A percentile compares a stretch with the other conserved stretches of the same genome.
Conservation (phyloP, 495 filamentous ascomycete species). For the Penicillium chermesinum region DNA sequence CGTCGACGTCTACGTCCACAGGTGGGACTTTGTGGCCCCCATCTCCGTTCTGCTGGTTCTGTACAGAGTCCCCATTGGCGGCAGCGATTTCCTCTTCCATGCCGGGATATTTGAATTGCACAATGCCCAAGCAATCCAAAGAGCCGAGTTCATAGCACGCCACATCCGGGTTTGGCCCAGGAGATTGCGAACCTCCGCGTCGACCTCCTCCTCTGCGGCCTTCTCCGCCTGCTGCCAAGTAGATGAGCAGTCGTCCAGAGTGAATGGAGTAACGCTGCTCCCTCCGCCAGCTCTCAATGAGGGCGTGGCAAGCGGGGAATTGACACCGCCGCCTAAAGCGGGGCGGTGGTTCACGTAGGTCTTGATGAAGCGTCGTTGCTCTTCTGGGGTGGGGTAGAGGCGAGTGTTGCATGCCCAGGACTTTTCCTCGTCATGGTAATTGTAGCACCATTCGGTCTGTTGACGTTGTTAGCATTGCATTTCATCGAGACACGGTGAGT, state of each 20-base stretch:
- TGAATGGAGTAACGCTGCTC: slow-evolving; percentile 30
- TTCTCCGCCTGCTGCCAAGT: slow-evolving; percentile 48
- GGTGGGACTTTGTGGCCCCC: slow-evolving; percentile 9
- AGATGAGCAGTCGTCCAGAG: slow-evolving; percentile 27
- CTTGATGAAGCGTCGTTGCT: slow-evolving; percentile 78
- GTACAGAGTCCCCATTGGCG: slow-evolving; percentile 3
- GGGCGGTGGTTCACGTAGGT: slow-evolving; percentile 81
- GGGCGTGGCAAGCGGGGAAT: slow-evolving; percentile 52
- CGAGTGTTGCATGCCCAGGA: slow-evolving; percentile 63
- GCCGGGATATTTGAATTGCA: slow-evolving; percentile 82
- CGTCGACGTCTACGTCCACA: slow-evolving; percentile 25
- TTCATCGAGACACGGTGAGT: neutral
- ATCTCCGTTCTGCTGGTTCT: slow-evolving; percentile 10
- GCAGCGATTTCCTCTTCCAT: slow-evolving; percentile 38
- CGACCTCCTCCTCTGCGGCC: slow-evolving; percentile 51
- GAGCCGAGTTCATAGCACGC: slow-evolving; percentile 78
- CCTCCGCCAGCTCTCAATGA: slow-evolving; percentile 32
- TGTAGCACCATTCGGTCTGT: slow-evolving; percentile 90
- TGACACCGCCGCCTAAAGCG: slow-evolving; percentile 44
- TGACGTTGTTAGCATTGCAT: slow-evolving; percentile 2
- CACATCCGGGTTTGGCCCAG: slow-evolving; percentile 76
- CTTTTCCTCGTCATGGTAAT: slow-evolving; percentile 71
- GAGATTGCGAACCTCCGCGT: slow-evolving; percentile 60
- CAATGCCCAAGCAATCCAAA: slow-evolving; percentile 94
- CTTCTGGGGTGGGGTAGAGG: slow-evolving; percentile 69